Base-by-base conservation (phyloP, 768 basidiomycete genomes). In the Coprinopsis marcescibilis region DNA sequence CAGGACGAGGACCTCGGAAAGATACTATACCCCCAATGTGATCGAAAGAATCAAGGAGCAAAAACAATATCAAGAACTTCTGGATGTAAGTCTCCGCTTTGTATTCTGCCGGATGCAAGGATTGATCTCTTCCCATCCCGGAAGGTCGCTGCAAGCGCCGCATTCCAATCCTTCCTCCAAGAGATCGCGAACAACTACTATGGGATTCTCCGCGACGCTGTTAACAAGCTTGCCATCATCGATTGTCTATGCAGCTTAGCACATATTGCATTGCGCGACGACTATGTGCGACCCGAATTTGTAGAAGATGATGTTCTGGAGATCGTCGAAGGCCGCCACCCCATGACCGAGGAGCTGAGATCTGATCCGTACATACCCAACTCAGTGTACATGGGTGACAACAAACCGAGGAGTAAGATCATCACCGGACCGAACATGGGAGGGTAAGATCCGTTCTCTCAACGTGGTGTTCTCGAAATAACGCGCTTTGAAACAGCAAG, bases 381-480 rank as follows among this genome's bases (percentile, higher is more conserved):
- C 60, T 76, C 80, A 11, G 63, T 95, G 14, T 56, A 64, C 1
- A 79, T 96, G 59, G 84, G 84, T 6, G 74, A 68, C 14, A 70
- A 59, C 12, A 59, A 65, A 15, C 62, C 78, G 2, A 65, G 76
- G 34, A 78, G 69, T 58, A 82, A 83, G 61, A 76, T 89, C 38
- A 85, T 91, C 51, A 91, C 88, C 0, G 89, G 89, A 8, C 88
- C 86, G 1, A 89, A 89, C 55, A 88, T 89, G 86, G 86, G 87
- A 61, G 81, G 81, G 74, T 77, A 48, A 48, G 68, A 59, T 30
- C 14, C 49, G 13, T 35, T 24, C 25, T 39, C 32, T 38, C 26
- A 15, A 35, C 27, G 23, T 34, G 20, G n/a, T 20, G 14, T 25
- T 6, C 39, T 52, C 15, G n/a, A n/a, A n/a, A n/a, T n/a, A n/a